Base-by-base conservation (phyloP, 768 basidiomycete species). In the Lentinula raphanica region DNA sequence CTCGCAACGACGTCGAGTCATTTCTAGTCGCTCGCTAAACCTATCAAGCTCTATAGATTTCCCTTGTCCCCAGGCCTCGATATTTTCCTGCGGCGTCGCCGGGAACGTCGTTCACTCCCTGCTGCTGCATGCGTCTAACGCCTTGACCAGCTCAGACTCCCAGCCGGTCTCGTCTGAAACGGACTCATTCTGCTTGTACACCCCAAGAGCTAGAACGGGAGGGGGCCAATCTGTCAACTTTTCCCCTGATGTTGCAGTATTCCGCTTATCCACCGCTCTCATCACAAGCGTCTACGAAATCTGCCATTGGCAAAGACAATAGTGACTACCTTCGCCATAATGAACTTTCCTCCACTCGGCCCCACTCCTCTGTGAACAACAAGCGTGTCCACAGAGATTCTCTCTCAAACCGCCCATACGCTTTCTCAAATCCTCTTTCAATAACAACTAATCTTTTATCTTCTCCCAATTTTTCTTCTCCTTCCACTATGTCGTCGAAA, bases 161-260 rank as follows among this genome's bases (percentile, higher is more conserved):
- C 73, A 79, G 79, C 78, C 69, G 80, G 82, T 79, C 83, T 79
- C 74, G 81, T 81, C 82, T 82, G 81, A 78, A 74, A 23, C 72
- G 60, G 68, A 69, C 67, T 59, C n/a, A 58, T 50, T 63, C 66
- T 53, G 65, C 38, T 54, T 38, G 62, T 64, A 50, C 59, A 59
- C 62, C 66, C 61, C n/a, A n/a, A 69, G 69, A 65, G 69, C 67
- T 64, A 23, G 62, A 53, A n/a, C n/a, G n/a, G n/a, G n/a, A n/a
- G n/a, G n/a, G n/a, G 38, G 35, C 49, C 49, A n/a, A n/a, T 50
- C 29, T 32, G 29, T 50, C 49, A 50, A 50, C 49, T 31, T n/a
- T n/a, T n/a, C n/a, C 29, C 50, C 59, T 70, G 72, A 86, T 86
- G 84, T 81, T 85, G 80, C 83, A 84, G 74, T 82, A 81, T 67